These are phyloP conservation scores for Dictyostelium citrinum DNA, from an alignment of 78 protist genomes.

Conservation along the genomic window DNA sequence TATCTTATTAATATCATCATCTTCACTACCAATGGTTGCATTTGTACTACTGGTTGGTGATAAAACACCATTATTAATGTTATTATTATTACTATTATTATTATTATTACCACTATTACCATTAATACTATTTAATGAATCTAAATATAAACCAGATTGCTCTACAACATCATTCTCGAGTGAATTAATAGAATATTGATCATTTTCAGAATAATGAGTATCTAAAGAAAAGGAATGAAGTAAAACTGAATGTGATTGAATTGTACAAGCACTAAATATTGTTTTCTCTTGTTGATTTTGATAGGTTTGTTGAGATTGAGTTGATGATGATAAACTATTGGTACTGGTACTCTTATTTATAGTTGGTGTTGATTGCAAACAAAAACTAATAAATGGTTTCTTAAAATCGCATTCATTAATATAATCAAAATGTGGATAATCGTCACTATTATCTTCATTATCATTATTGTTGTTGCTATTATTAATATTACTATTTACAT, in stretches of 20 bases:
- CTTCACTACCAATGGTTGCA: constrained; percentile 9
- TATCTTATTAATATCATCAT: constrained; percentile 7
- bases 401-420: constrained; percentile 21
- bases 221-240: constrained; percentile 1
- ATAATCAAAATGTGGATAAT: constrained; percentile 32
- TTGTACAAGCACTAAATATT: constrained; percentile 5
- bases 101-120: background rate
- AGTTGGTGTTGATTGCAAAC: background rate
- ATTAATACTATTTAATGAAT: background rate
- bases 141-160: background rate
- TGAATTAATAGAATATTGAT: background rate
- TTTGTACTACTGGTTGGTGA: constrained; percentile 5
- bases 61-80: background rate
- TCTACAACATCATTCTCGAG: background rate
- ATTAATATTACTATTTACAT: background rate
- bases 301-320: background rate
- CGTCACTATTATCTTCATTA: background rate
- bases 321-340: background rate
- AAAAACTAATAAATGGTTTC: constrained; percentile 56
- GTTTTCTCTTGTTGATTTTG: background rate
- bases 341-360: constrained; percentile 1
- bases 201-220: background rate
- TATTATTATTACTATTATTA: background rate
- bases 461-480: background rate
- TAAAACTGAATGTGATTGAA: constrained; percentile 1